A percentile compares a stretch with the other conserved stretches of the same genome.
phyloP scores from a whole-genome alignment of 495 filamentous ascomycete genomes.

The Hyaloscypha bicolor region DNA sequence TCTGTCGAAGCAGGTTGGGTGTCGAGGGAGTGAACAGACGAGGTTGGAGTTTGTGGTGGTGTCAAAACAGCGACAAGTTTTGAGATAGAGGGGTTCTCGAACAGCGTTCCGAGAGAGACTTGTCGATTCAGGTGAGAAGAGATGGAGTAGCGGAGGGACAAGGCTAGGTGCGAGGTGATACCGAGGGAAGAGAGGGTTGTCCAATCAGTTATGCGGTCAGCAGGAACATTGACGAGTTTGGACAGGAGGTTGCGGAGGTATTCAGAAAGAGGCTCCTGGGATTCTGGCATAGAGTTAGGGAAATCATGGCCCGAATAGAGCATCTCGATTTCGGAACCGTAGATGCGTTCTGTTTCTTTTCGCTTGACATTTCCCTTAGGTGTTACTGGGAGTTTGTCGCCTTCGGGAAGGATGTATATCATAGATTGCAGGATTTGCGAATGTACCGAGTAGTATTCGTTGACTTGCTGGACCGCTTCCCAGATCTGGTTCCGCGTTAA shows the following conservation, averaged over 20 bases:
- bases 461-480: slow-evolving; percentile 26
- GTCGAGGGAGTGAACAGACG: neutral
- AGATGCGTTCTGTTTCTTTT: slow-evolving; percentile 26
- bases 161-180: slow-evolving; percentile 28
- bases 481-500: slow-evolving; percentile 12
- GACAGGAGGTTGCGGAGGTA: slow-evolving; percentile 24
- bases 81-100: slow-evolving; percentile 28
- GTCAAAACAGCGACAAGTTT: slow-evolving; percentile 21
- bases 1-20: slow-evolving; percentile 1
- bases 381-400: slow-evolving; percentile 25
- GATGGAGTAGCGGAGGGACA: slow-evolving; percentile 24
- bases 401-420: slow-evolving; percentile 30
- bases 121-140: slow-evolving; percentile 19
- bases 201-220: slow-evolving; percentile 24
- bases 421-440: slow-evolving; percentile 26
- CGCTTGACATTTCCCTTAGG: slow-evolving; percentile 34
- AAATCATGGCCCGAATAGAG: slow-evolving; percentile 13
- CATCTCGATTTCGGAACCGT: slow-evolving; percentile 19
- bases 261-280: slow-evolving; percentile 11
- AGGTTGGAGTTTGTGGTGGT: neutral
- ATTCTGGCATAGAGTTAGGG: neutral
- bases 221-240: slow-evolving; percentile 16
- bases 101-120: slow-evolving; percentile 26
- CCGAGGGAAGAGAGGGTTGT: slow-evolving; percentile 31
- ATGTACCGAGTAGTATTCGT: slow-evolving; percentile 25